Percentiles rank a stretch among this genome's conserved stretches.
These are phyloP conservation scores for Zasmidium cellare DNA, from an alignment of 2,329 filamentous ascomycete species.

Conservation along the genomic window DNA sequence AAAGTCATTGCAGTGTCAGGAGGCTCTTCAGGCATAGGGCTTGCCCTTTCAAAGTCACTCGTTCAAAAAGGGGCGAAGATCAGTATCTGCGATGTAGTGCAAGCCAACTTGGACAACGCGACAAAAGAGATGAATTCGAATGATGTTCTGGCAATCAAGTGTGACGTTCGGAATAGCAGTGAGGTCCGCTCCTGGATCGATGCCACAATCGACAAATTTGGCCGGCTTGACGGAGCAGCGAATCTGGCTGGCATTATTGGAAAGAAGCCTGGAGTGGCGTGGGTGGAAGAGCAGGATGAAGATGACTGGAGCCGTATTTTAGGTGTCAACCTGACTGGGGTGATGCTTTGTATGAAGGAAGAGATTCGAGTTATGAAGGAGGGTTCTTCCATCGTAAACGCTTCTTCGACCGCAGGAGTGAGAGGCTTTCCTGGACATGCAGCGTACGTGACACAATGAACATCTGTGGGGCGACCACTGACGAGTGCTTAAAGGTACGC, in stretches of 20 bases:
- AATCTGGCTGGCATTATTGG: slow-evolving; percentile 39
- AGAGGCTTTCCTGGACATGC: not conserved
- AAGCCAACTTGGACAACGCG: slow-evolving; percentile 32
- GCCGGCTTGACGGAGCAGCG: slow-evolving; percentile 38
- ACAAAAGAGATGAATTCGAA: slow-evolving; percentile 23
- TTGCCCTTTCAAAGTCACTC: slow-evolving; percentile 46
- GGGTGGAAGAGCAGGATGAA: slow-evolving; percentile 15
- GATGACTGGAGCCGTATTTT: slow-evolving; percentile 32
- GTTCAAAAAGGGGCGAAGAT: slow-evolving; percentile 28
- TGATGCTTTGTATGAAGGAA: slow-evolving; percentile 51
- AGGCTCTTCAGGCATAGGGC: slow-evolving; percentile 49
- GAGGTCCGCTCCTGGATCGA: slow-evolving; percentile 30
- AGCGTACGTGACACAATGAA: not conserved
- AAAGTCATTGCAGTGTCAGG: slow-evolving; percentile 52
- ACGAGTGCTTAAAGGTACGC: not conserved
- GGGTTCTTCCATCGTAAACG: not conserved
- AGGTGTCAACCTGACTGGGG: slow-evolving; percentile 31
- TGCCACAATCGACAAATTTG: slow-evolving; percentile 32
- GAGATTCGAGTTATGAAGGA: slow-evolving; percentile 35
- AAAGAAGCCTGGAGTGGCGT: not conserved
- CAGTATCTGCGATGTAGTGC: slow-evolving; percentile 48
- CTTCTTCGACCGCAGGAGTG: not conserved
- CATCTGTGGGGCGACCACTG: no score
- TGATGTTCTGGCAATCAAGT: not conserved
- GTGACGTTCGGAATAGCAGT: slow-evolving; percentile 26